Evolutionary conservation across 2,329 filamentous ascomycete species (phyloP).

Genomic region (Fulvia fulva): DNA sequence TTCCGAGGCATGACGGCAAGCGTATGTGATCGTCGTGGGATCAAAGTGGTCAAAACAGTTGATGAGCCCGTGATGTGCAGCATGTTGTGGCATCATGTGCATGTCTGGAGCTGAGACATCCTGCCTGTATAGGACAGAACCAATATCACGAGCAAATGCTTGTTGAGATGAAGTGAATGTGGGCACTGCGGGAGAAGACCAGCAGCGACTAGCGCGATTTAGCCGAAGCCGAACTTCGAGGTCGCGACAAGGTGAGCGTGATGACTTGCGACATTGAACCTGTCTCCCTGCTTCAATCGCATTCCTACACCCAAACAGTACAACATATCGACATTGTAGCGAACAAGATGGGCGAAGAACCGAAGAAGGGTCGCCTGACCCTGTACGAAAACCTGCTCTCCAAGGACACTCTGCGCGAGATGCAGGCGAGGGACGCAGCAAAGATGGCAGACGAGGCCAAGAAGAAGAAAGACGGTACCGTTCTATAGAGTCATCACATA

Average conservation of each 20-base stretch:
- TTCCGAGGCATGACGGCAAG: background rate
- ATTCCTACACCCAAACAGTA: too few species aligned
- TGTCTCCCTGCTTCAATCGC: too few species aligned
- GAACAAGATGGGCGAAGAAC: conserved; percentile 21
- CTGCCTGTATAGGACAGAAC: background rate
- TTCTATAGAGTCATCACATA: conserved; percentile 29
- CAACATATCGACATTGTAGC: too few species aligned
- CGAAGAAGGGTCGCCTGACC: conserved; percentile 27
- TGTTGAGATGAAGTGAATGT: background rate
- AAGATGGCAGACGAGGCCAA: conserved; percentile 47
- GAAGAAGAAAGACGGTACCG: conserved; percentile 62
- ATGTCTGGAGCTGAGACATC: background rate
- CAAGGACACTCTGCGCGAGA: conserved; percentile 57
- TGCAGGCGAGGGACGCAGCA: conserved; percentile 49
- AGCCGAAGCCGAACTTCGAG: background rate
- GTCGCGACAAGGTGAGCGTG: background rate
- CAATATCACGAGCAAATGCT: background rate
- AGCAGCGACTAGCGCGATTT: background rate
- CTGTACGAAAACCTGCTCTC: conserved; percentile 77
- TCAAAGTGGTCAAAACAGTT: background rate
- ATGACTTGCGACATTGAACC: background rate
- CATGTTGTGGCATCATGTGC: background rate
- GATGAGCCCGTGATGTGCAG: background rate
- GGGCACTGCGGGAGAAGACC: too few species aligned
- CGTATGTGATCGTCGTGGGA: background rate